Evolutionary conservation across 495 filamentous ascomycete genomes (phyloP).

Genomic region (Neurospora sp.): DNA sequence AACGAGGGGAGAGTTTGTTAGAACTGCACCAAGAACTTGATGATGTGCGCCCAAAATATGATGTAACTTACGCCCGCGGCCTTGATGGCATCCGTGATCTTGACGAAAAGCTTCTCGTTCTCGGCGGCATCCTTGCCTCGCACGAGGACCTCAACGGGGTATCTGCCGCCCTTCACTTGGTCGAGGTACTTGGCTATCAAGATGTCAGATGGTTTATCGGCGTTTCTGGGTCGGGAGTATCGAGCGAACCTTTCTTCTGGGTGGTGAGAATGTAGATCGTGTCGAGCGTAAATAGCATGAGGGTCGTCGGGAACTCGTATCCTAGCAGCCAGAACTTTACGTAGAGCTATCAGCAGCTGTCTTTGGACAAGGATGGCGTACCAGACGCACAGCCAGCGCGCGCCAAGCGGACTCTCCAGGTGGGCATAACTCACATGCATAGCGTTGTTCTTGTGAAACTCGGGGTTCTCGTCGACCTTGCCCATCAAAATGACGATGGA

Average conservation of each 20-base stretch:
- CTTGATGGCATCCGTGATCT: constrained; percentile 77
- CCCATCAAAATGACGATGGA: constrained; percentile 87
- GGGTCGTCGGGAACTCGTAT: constrained; percentile 94
- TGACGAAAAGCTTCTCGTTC: constrained; percentile 78
- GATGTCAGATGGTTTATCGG: constrained; percentile 12
- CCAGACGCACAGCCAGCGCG: not conserved
- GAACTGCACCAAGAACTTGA: not conserved
- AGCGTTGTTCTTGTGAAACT: constrained; percentile 88
- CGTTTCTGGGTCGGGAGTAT: not conserved
- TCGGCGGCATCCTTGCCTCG: constrained; percentile 80
- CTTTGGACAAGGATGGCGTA: not conserved
- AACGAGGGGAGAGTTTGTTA: constrained; percentile 6
- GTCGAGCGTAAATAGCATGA: constrained; percentile 84
- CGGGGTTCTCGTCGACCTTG: constrained; percentile 76
- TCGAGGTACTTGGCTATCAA: constrained; percentile 80
- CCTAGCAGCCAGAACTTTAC: constrained; percentile 92
- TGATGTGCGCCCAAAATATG: not conserved
- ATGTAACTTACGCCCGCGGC: constrained; percentile 61
- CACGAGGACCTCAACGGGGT: constrained; percentile 80
- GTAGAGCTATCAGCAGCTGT: constrained; percentile 13
- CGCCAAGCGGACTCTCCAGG: not conserved
- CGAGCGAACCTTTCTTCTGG: constrained; percentile 75
- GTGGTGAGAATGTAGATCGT: constrained; percentile 85
- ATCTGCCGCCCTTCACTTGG: constrained; percentile 80
- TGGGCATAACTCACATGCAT: constrained; percentile 61